Evolutionary conservation across 768 basidiomycete genomes (phyloP).

Genomic region (Mycena haematopus): DNA sequence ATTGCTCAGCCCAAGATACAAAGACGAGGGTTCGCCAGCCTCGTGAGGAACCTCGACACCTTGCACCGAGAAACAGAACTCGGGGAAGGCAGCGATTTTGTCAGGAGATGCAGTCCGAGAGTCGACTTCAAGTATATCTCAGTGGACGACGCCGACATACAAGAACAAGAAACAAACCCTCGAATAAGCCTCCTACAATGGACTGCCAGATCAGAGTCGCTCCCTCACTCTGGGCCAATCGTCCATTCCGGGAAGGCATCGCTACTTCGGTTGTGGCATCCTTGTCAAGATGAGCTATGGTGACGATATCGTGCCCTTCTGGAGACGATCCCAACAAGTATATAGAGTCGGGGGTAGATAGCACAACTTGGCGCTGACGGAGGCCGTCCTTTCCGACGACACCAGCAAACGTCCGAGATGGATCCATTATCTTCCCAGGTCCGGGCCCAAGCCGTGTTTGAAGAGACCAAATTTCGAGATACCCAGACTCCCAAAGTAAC

Average conservation of each 20-base stretch:
- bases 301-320: slow-evolving; percentile 42
- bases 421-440: slow-evolving; percentile 65
- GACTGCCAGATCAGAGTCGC: slow-evolving; percentile 49
- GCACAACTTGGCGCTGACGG: slow-evolving; percentile 37
- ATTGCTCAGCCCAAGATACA: slow-evolving; percentile 70
- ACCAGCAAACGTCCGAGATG: slow-evolving; percentile 47
- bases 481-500: slow-evolving; percentile 73
- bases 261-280: slow-evolving; percentile 28
- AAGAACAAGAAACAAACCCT: slow-evolving; percentile 42
- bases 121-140: slow-evolving; percentile 25
- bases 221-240: slow-evolving; percentile 47
- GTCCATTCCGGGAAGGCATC: slow-evolving; percentile 51
- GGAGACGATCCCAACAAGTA: slow-evolving; percentile 48
- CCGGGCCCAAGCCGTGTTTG: slow-evolving; percentile 66
- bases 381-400: slow-evolving; percentile 29
- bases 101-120: slow-evolving; percentile 6
- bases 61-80: slow-evolving; percentile 61
- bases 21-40: slow-evolving; percentile 16
- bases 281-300: slow-evolving; percentile 36
- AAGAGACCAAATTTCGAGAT: slow-evolving; percentile 73
- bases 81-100: slow-evolving; percentile 52
- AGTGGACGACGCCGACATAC: slow-evolving; percentile 24
- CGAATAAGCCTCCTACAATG: slow-evolving; percentile 52
- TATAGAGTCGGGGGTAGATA: slow-evolving; percentile 28
- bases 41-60: slow-evolving; percentile 34